phyloP scores from a whole-genome alignment of 2,329 filamentous ascomycete genomes.

The Endothia cerciana region DNA sequence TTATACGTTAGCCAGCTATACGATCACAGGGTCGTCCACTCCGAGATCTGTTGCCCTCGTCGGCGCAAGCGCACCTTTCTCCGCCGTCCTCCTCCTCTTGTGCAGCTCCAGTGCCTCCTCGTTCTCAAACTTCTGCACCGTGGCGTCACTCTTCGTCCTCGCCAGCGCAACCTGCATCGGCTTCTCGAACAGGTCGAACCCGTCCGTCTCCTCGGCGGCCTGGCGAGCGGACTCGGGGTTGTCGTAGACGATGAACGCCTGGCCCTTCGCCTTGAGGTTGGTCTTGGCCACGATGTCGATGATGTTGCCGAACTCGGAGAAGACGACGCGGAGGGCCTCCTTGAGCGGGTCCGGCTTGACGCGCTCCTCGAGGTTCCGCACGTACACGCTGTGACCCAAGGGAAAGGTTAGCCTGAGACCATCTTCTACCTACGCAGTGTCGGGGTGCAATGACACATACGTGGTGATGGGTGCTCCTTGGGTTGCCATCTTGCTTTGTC shows the following conservation, averaged over 20 bases:
- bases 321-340: conserved; percentile 74
- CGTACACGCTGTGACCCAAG: conserved; percentile 59
- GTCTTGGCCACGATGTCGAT: conserved; percentile 74
- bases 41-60: too few species aligned
- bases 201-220: conserved; percentile 87
- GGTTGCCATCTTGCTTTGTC: conserved; percentile 38
- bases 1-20: conserved; percentile 14
- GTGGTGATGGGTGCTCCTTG: conserved; percentile 59
- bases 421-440: conserved; percentile 50
- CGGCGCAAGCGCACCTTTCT: conserved; percentile 69
- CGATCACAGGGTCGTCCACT: background rate
- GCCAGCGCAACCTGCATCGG: conserved; percentile 85
- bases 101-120: conserved; percentile 85
- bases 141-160: conserved; percentile 83
- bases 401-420: conserved; percentile 40
- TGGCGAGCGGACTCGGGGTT: conserved; percentile 74
- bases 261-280: conserved; percentile 89
- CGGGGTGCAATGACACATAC: conserved; percentile 77
- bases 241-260: conserved; percentile 94
- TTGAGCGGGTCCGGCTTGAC: conserved; percentile 81
- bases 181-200: conserved; percentile 92
- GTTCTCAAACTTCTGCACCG: conserved; percentile 73
- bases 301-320: conserved; percentile 84
- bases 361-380: conserved; percentile 89
- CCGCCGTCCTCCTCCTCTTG: conserved; percentile 80